Percentiles rank a stretch among this genome's conserved stretches.
Evolutionary conservation across 352 stramenopile genomes (phyloP).

Genomic region (Phytophthora gonapodyides): DNA sequence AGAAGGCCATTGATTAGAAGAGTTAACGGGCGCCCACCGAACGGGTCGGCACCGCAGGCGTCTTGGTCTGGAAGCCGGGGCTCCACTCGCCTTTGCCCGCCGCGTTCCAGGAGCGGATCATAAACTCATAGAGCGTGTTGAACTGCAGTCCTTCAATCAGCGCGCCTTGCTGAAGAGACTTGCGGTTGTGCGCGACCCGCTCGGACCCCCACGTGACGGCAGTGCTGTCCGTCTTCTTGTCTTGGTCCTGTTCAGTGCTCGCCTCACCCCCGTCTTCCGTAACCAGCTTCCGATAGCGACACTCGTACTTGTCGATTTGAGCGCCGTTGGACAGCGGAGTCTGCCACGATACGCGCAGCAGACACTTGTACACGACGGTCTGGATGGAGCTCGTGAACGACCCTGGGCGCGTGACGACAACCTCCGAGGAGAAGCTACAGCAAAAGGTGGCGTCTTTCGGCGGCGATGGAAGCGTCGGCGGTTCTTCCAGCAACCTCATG

Average conservation of each 20-base stretch:
- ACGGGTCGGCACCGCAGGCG: slow-evolving; percentile 37
- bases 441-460: slow-evolving; percentile 40
- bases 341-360: slow-evolving; percentile 53
- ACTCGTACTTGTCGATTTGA: slow-evolving; percentile 76
- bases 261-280: slow-evolving; percentile 36
- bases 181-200: slow-evolving; percentile 47
- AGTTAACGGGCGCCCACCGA: slow-evolving; percentile 14
- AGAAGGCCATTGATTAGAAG: slow-evolving; percentile 44
- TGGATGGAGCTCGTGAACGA: slow-evolving; percentile 37
- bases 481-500: slow-evolving; percentile 39
- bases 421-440: slow-evolving; percentile 46
- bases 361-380: slow-evolving; percentile 62
- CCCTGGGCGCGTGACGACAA: slow-evolving; percentile 41
- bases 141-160: slow-evolving; percentile 63
- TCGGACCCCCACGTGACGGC: slow-evolving; percentile 48
- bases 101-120: slow-evolving; percentile 62
- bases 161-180: slow-evolving; percentile 38
- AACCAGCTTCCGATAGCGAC: slow-evolving; percentile 52
- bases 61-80: slow-evolving; percentile 43
- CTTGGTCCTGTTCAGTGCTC: slow-evolving; percentile 3
- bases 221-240: slow-evolving; percentile 15
- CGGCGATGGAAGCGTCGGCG: slow-evolving; percentile 35
- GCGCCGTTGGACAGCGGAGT: slow-evolving; percentile 70
- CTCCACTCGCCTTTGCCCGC: slow-evolving; percentile 68
- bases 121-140: slow-evolving; percentile 60